Evolutionary conservation across 2,329 filamentous ascomycete species (phyloP).

Genomic region (Arthroderma uncinatum): DNA sequence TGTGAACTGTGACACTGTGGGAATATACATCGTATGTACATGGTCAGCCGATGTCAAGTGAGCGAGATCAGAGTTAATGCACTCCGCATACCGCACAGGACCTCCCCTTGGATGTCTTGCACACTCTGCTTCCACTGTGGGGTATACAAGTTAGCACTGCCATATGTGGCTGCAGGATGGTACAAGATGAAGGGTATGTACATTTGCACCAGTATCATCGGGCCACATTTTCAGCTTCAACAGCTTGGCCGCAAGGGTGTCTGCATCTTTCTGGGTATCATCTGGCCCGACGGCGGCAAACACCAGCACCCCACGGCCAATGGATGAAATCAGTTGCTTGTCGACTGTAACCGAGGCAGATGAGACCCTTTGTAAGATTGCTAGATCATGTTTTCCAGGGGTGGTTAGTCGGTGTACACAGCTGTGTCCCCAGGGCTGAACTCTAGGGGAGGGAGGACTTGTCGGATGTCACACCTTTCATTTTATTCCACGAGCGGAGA

Average conservation of each 20-base stretch:
- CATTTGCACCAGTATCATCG: conserved; percentile 58
- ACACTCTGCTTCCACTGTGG: conserved; percentile 80
- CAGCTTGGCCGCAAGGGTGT: conserved; percentile 72
- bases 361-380: conserved; percentile 83
- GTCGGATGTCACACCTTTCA: conserved; percentile 2
- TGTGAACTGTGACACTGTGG: conserved; percentile 86
- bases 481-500: neutral
- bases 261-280: conserved; percentile 79
- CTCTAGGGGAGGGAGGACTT: neutral
- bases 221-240: conserved; percentile 89
- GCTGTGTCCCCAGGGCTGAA: neutral
- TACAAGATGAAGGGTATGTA: conserved; percentile 26
- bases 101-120: conserved; percentile 75
- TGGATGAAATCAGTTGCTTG: conserved; percentile 76
- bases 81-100: conserved; percentile 77
- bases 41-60: neutral
- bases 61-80: no score
- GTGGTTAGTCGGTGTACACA: neutral
- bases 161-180: neutral
- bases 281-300: conserved; percentile 84
- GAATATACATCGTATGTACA: neutral
- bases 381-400: conserved; percentile 37
- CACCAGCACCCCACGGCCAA: conserved; percentile 79
- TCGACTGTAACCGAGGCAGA: conserved; percentile 95
- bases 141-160: neutral